phyloP scores from a whole-genome alignment of 306 rosid genomes.

The Prunus dulcis region DNA sequence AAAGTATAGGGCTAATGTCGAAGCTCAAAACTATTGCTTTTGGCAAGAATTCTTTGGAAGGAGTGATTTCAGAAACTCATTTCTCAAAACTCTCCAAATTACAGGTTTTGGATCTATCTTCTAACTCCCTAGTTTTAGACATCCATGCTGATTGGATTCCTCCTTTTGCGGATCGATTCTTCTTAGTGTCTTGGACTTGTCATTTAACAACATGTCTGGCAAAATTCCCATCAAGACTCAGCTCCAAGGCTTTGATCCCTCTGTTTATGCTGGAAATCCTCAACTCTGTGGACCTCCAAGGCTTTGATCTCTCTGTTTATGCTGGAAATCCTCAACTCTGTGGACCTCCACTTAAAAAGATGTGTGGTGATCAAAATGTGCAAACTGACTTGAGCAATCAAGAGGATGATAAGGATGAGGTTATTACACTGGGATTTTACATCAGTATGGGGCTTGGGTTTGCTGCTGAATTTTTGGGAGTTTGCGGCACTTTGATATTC shows the following conservation, averaged over 20 bases:
- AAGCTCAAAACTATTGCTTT: too few species aligned
- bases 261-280: not conserved
- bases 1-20: too few species aligned
- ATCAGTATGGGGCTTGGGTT: constrained; percentile 12
- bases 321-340: not conserved
- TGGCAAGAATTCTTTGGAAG: too few species aligned
- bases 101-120: too few species aligned
- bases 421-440: constrained; percentile 12
- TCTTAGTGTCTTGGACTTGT: not conserved
- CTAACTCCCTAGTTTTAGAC: too few species aligned
- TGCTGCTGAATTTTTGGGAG: constrained; percentile 30
- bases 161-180: rapidly evolving
- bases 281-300: not conserved
- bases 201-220: constrained; percentile 27
- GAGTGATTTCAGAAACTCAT: too few species aligned
- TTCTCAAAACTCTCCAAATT: too few species aligned
- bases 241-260: not conserved
- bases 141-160: too few species aligned
- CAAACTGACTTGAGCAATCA: not conserved
- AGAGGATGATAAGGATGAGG: not conserved
- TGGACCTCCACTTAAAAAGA: not conserved
- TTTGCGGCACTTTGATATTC: constrained; percentile 19
- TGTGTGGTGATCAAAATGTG: not conserved
- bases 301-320: not conserved
- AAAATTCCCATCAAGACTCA: constrained; percentile 4